phyloP scores from a whole-genome alignment of 2,329 filamentous ascomycete genomes.

The Magnaporthiopsis rhizophila region DNA sequence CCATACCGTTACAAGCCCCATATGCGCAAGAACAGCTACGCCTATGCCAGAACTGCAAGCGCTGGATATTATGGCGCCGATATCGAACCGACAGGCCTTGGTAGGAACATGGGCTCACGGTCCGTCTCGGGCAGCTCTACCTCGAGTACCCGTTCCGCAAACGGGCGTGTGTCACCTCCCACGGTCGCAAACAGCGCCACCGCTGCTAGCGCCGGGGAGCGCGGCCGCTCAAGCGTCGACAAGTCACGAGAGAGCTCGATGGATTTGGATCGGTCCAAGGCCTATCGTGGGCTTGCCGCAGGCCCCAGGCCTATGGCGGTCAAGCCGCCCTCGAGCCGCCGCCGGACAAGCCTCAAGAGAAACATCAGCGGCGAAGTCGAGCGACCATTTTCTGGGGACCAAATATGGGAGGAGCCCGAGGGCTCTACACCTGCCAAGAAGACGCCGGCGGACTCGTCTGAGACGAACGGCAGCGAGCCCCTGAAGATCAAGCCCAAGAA shows the following conservation, averaged over 20 bases:
- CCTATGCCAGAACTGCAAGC: slow-evolving; percentile 56
- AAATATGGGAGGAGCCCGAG: slow-evolving; percentile 85
- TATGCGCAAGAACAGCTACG: slow-evolving; percentile 63
- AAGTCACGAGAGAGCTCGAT: slow-evolving; percentile 14
- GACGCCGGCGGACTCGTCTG: slow-evolving; percentile 3
- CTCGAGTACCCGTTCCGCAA: slow-evolving; percentile 34
- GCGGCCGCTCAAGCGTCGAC: slow-evolving; percentile 25
- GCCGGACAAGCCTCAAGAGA: slow-evolving; percentile 58
- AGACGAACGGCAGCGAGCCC: slow-evolving; percentile 26
- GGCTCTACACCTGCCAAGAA: slow-evolving; percentile 24
- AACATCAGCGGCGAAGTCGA: slow-evolving; percentile 63
- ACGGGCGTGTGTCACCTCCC: slow-evolving; percentile 14
- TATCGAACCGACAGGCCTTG: slow-evolving; percentile 37
- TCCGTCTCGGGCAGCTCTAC: slow-evolving; percentile 46
- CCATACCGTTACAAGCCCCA: slow-evolving; percentile 62
- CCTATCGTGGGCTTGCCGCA: slow-evolving; percentile 32
- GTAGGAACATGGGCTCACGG: slow-evolving; percentile 31
- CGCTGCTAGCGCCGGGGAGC: slow-evolving; percentile 14
- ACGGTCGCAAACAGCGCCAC: slow-evolving; percentile 12
- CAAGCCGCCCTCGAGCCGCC: slow-evolving; percentile 29
- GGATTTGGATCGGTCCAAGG: slow-evolving; percentile 22
- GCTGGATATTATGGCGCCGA: slow-evolving; percentile 41
- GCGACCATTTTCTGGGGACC: slow-evolving; percentile 63
- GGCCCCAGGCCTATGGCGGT: slow-evolving; percentile 20
- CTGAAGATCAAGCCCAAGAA: slow-evolving; percentile 56